Conservation (phyloP, 73 alveolate species). For the Urostyla sp. region DNA sequence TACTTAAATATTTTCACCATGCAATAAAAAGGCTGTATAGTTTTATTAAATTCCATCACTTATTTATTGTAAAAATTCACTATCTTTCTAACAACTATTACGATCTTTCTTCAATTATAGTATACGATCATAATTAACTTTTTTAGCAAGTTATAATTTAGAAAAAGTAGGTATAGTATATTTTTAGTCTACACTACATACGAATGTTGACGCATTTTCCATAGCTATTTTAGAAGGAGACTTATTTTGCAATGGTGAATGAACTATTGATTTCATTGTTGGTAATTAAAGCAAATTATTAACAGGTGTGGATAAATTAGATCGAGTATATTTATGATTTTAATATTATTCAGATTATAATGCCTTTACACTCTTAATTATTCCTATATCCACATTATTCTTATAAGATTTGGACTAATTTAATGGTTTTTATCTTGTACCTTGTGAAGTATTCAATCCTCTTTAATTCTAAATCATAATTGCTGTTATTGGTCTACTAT, state of each 20-base stretch:
- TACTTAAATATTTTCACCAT: conserved; percentile 11
- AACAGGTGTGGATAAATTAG: neutral
- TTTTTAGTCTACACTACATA: neutral
- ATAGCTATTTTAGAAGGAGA: conserved; percentile 36
- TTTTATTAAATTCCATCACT: conserved; percentile 1
- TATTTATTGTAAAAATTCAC: neutral
- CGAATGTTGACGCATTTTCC: conserved; percentile 50
- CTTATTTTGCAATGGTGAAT: conserved; percentile 9
- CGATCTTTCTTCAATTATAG: neutral
- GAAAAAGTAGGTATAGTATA: conserved; percentile 44
- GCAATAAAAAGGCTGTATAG: neutral
- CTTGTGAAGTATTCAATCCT: no score
- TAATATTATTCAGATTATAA: no score
- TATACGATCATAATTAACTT: conserved; percentile 19
- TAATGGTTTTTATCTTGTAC: no score
- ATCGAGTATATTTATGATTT: no score
- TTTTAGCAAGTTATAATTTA: conserved; percentile 17
- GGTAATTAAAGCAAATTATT: conserved; percentile 4
- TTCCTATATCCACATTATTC: no score
- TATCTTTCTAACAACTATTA: neutral
- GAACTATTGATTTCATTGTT: conserved; percentile 7
- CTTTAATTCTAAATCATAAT: no score
- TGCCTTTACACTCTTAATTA: no score
- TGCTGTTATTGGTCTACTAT: no score
- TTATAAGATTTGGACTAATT: no score